Evolutionary conservation across 495 filamentous ascomycete species (phyloP).

Genomic region (Umbilicaria muhlenbergii): DNA sequence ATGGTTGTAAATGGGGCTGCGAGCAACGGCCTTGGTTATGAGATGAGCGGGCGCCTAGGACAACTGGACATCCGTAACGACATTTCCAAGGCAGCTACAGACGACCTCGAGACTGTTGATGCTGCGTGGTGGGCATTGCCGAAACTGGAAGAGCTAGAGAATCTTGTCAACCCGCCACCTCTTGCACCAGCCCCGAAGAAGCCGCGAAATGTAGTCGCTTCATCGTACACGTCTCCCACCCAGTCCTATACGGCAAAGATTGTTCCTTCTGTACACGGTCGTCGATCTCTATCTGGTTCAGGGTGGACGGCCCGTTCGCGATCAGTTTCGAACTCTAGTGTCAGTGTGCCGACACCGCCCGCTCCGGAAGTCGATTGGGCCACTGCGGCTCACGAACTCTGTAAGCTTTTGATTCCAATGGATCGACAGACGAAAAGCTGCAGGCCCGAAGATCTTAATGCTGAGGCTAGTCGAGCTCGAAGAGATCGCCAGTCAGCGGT

Average conservation of each 20-base stretch:
- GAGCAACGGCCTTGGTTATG: constrained; percentile 28
- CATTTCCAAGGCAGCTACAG: neutral
- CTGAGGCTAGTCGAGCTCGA: constrained; percentile 42
- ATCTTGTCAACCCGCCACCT: constrained; percentile 30
- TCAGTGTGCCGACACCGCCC: constrained; percentile 40
- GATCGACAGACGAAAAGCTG: constrained; percentile 57
- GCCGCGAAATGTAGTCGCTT: constrained; percentile 32
- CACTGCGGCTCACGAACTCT: constrained; percentile 62
- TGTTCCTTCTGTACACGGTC: constrained; percentile 40
- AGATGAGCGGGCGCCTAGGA: constrained; percentile 34
- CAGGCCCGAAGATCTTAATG: constrained; percentile 57
- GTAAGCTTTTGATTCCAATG: constrained; percentile 64
- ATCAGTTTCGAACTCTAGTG: constrained; percentile 19
- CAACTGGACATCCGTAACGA: constrained; percentile 1
- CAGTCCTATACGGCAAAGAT: constrained; percentile 66
- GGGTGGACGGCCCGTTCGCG: constrained; percentile 8
- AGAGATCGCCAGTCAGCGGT: constrained; percentile 44
- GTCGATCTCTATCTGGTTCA: constrained; percentile 23
- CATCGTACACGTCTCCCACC: constrained; percentile 60
- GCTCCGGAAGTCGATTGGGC: constrained; percentile 74
- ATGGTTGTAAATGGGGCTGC: constrained; percentile 17
- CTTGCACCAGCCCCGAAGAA: constrained; percentile 30
- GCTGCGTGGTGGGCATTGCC: constrained; percentile 61
- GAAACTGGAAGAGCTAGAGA: constrained; percentile 50
- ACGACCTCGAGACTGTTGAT: constrained; percentile 29